Evolutionary conservation across 1,139 yeast genomes (phyloP).

Genomic region (Candida albicans): DNA sequence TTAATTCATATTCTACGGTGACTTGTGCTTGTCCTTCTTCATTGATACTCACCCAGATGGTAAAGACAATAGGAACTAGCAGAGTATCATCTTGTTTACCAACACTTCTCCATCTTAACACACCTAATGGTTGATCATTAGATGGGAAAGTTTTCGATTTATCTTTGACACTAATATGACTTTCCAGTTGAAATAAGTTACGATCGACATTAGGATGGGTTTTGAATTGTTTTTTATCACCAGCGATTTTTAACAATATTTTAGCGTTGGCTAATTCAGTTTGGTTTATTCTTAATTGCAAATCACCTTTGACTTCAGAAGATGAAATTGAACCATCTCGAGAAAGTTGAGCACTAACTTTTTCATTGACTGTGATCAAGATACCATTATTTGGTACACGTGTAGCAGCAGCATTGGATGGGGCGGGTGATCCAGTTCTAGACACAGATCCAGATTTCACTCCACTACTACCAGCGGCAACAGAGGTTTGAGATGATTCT

Average conservation of each 20-base stretch:
- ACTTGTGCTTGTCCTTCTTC: slow-evolving; percentile 64
- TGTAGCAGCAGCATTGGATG: slow-evolving; percentile 18
- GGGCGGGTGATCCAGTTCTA: slow-evolving; percentile 24
- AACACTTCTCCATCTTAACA: slow-evolving; percentile 83
- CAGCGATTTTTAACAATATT: slow-evolving; percentile 54
- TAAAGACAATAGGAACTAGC: slow-evolving; percentile 70
- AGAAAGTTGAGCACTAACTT: slow-evolving; percentile 69
- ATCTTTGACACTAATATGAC: slow-evolving; percentile 74
- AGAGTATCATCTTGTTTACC: slow-evolving; percentile 59
- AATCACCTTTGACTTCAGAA: slow-evolving; percentile 86
- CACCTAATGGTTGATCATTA: slow-evolving; percentile 87
- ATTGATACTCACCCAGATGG: slow-evolving; percentile 75
- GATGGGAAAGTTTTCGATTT: slow-evolving; percentile 80
- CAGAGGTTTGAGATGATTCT: background rate
- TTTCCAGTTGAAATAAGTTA: slow-evolving; percentile 55
- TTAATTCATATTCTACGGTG: slow-evolving; percentile 83
- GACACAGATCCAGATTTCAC: slow-evolving; percentile 11
- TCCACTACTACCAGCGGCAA: background rate
- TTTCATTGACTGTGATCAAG: slow-evolving; percentile 74
- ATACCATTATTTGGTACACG: slow-evolving; percentile 70
- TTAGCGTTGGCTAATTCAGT: slow-evolving; percentile 65
- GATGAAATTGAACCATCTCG: slow-evolving; percentile 80
- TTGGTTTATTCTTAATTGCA: slow-evolving; percentile 83
- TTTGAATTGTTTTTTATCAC: slow-evolving; percentile 67
- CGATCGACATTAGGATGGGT: slow-evolving; percentile 97